A percentile compares a stretch with the other conserved stretches of the same genome.
Evolutionary conservation across 352 stramenopile species (phyloP).

Genomic region (Pythium pyrilobum): DNA sequence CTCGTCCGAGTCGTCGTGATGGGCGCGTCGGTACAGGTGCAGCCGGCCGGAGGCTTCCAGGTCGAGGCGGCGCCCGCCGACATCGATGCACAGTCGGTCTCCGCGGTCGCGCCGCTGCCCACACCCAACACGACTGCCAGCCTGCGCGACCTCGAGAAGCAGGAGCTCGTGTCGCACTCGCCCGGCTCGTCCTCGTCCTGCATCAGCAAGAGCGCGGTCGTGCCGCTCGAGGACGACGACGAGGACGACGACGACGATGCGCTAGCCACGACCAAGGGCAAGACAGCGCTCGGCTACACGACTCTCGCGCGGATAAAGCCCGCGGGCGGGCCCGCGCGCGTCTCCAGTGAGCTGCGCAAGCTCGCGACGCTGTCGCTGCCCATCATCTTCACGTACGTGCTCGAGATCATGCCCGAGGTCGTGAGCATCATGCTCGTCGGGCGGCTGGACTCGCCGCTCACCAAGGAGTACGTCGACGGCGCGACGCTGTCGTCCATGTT

Average conservation of each 20-base stretch:
- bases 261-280: neutral
- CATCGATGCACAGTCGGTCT: no score
- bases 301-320: neutral
- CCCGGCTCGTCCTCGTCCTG: neutral
- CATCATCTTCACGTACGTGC: constrained; percentile 66
- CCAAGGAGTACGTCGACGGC: constrained; percentile 71
- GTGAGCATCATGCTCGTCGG: constrained; percentile 67
- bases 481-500: constrained; percentile 72
- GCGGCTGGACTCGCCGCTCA: constrained; percentile 59
- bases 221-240: neutral
- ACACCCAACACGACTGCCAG: neutral
- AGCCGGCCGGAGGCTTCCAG: no score
- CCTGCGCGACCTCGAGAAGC: constrained; percentile 3
- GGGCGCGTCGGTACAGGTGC: neutral
- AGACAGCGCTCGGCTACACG: no score
- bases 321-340: neutral
- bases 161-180: constrained; percentile 10
- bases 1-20: no score
- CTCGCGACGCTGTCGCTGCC: constrained; percentile 41
- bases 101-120: neutral
- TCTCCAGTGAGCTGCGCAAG: constrained; percentile 26
- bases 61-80: no score
- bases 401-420: constrained; percentile 67
- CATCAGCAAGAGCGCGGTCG: neutral
- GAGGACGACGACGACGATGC: neutral